A percentile compares a stretch with the other conserved stretches of the same genome.
These are phyloP conservation scores for Paramyrothecium sp. DNA, from an alignment of 2,329 filamentous ascomycete genomes.

Conservation along the genomic window DNA sequence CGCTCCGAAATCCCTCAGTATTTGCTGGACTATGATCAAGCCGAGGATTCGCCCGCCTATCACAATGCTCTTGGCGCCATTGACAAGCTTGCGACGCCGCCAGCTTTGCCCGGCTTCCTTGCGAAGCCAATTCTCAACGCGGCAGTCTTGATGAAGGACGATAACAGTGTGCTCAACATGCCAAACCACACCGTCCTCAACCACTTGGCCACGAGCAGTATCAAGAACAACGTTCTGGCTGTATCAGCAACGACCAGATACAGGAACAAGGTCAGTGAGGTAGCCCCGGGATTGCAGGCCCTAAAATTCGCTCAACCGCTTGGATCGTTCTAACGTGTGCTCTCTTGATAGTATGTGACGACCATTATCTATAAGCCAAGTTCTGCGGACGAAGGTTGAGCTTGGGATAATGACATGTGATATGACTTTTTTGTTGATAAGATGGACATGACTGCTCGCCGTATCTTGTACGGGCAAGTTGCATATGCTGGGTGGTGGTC, in stretches of 20 bases:
- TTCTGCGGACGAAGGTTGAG: constrained; percentile 46
- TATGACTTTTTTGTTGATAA: constrained; percentile 2
- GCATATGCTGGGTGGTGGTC: background rate
- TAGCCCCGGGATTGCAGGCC: background rate
- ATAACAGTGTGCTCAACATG: constrained; percentile 94
- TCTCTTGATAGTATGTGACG: constrained; percentile 74
- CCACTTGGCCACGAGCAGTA: constrained; percentile 94
- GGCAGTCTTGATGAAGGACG: constrained; percentile 89
- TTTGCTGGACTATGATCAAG: constrained; percentile 80
- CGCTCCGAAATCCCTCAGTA: constrained; percentile 78
- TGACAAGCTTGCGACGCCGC: constrained; percentile 78
- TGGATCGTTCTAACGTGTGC: background rate
- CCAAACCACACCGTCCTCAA: constrained; percentile 97
- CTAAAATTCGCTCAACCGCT: background rate
- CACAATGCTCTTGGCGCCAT: constrained; percentile 73
- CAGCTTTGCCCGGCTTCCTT: constrained; percentile 83
- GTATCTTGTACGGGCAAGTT: no score
- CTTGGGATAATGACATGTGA: background rate
- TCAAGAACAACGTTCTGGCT: constrained; percentile 92
- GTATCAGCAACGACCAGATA: constrained; percentile 98
- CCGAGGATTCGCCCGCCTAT: constrained; percentile 74
- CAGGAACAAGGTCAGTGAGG: constrained; percentile 78
- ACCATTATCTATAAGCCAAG: constrained; percentile 97
- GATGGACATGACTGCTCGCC: background rate
- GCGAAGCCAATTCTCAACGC: constrained; percentile 94